Evolutionary conservation across 1,284 basidiomycete genomes (phyloP), one percentile per base, ranked within the genome.

Genomic region (Microbotryum scabiosae): DNA sequence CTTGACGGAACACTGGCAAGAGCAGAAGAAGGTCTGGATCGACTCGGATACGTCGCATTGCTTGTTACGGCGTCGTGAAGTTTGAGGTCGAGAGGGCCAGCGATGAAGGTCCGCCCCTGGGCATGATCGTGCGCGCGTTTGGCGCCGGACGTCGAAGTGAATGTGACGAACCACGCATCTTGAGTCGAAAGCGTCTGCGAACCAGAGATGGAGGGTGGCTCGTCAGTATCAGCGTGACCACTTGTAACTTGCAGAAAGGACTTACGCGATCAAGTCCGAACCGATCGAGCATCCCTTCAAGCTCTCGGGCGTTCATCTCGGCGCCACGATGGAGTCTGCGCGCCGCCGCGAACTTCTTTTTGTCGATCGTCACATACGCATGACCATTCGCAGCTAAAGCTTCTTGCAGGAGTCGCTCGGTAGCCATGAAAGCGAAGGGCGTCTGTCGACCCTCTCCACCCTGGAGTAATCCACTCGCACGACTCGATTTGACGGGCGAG

Each of bases 1-100:
- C 18, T 44, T 23, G 36, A 23, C 20, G n/a, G 45, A 28, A 5
- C 25, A 21, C 26, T 28, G 47, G 4, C 14, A 26, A 50, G n/a
- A 23, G n/a, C 23, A 26, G 41, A 30, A 21, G 12, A 16, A n/a
- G 20, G 0, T 30, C 30, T 56, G 30, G 28, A 21, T 8, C 20
- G 23, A 3, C 26, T 14, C n/a, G 50, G 21, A 20, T 28, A 20
- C 26, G 53, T 18, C 43, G 12, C 30, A 28, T 21, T 3, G 5
- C 10, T 16, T 9, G n/a, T 6, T 3, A 60, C 85, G 1, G 85
- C 78, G 5, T 80, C 75, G 59, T 82, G 80, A 3, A 82, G 77
- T 7, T 79, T 78, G 25, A 88, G 76, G 1, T 78, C 78, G 25
- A 88, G 83, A 8, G 81, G 76, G 58, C 82, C 82, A 65, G 84